Conservation (phyloP, 192 early-diverging fungal species). For the Coemansia sp. region DNA sequence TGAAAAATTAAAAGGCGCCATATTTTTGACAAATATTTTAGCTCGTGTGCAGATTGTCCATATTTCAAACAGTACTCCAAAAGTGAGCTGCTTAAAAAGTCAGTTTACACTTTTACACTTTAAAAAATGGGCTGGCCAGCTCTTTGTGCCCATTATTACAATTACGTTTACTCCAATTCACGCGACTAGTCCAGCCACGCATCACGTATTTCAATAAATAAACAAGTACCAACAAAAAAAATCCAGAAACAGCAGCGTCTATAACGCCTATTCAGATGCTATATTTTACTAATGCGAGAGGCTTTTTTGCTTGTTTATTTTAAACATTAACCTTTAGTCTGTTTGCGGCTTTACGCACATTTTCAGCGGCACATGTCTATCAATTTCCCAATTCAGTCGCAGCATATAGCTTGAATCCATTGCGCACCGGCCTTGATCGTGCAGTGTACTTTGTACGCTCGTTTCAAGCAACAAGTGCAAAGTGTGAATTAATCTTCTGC, state of each 20-base stretch:
- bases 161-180: not conserved
- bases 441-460: not conserved
- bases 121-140: not conserved
- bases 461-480: not conserved
- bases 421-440: not conserved
- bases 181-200: not conserved
- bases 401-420: not conserved
- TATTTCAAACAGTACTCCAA: not conserved
- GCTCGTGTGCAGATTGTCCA: not conserved
- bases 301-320: not conserved
- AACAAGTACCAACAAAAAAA: not conserved
- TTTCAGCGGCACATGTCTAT: not conserved
- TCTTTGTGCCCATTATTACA: not conserved
- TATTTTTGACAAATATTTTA: not conserved
- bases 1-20: not conserved
- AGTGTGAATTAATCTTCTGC: not conserved
- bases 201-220: not conserved
- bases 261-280: not conserved
- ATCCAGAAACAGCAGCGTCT: not conserved
- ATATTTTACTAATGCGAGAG: not conserved
- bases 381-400: not conserved
- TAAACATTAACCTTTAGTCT: not conserved
- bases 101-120: not conserved
- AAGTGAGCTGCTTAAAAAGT: not conserved
- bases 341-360: not conserved